Conservation (phyloP, 2,329 filamentous ascomycete species). For the Aspergillus melleus region DNA sequence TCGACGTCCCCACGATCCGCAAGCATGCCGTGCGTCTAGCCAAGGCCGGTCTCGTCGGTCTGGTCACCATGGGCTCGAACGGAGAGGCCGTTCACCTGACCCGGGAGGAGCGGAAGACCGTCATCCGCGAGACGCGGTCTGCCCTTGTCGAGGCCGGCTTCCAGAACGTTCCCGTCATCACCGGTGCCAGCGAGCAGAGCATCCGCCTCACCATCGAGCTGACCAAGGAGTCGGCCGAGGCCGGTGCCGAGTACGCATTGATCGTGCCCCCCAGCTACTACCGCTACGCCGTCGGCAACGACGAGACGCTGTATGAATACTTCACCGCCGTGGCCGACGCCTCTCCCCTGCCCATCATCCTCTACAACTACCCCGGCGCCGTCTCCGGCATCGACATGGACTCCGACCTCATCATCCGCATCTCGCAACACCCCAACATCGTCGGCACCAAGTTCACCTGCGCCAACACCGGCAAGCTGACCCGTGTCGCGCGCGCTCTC, state of each 20-base stretch:
- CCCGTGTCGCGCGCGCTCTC: conserved; percentile 72
- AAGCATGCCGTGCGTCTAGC: conserved; percentile 77
- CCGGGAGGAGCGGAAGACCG: conserved; percentile 70
- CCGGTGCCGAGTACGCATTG: conserved; percentile 77
- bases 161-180: conserved; percentile 72
- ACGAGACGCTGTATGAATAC: conserved; percentile 71
- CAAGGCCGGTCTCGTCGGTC: conserved; percentile 73
- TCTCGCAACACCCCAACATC: conserved; percentile 80
- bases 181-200: conserved; percentile 78
- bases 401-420: conserved; percentile 78
- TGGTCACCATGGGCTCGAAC: conserved; percentile 88
- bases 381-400: conserved; percentile 88
- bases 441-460: conserved; percentile 90
- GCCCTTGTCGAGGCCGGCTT: conserved; percentile 81
- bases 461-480: conserved; percentile 85
- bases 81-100: conserved; percentile 86
- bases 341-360: conserved; percentile 73
- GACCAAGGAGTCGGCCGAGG: conserved; percentile 57
- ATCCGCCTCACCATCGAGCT: not conserved
- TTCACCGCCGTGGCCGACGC: conserved; percentile 73
- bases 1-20: conserved; percentile 77
- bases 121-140: conserved; percentile 75
- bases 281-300: conserved; percentile 68
- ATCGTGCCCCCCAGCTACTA: conserved; percentile 83
- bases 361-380: conserved; percentile 91